A percentile compares a stretch with the other conserved stretches of the same genome.
Conservation (phyloP, 2,329 filamentous ascomycete species). For the Aquanectria penicillioides region DNA sequence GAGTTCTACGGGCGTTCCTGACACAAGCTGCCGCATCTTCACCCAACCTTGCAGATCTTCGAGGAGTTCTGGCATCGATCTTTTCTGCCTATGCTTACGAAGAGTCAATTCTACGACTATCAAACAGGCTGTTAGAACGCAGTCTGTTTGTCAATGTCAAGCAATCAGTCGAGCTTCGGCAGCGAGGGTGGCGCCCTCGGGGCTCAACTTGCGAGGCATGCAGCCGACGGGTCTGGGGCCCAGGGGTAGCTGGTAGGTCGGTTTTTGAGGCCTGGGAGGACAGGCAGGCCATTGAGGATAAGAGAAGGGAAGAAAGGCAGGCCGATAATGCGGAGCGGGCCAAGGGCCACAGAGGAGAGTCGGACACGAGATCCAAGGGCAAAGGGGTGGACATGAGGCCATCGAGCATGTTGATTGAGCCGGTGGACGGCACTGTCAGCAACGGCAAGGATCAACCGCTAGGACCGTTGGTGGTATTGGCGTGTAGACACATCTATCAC, state of each 20-base stretch:
- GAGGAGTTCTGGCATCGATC: slow-evolving; percentile 85
- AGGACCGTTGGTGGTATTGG: slow-evolving; percentile 73
- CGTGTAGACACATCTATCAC: slow-evolving; percentile 78
- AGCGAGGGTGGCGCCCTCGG: slow-evolving; percentile 88
- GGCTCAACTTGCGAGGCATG: slow-evolving; percentile 91
- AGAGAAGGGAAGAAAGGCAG: slow-evolving; percentile 56
- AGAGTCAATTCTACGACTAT: slow-evolving; percentile 85
- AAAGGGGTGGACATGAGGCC: slow-evolving; percentile 54
- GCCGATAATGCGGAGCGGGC: slow-evolving; percentile 48
- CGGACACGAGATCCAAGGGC: slow-evolving; percentile 54
- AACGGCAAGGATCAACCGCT: slow-evolving; percentile 59
- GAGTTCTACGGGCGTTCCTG: slow-evolving; percentile 88
- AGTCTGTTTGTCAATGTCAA: slow-evolving; percentile 88
- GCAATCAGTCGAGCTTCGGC: slow-evolving; percentile 77
- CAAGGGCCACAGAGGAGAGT: slow-evolving; percentile 48
- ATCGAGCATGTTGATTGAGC: slow-evolving; percentile 52
- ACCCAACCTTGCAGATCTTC: slow-evolving; percentile 86
- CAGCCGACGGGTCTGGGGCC: slow-evolving; percentile 85
- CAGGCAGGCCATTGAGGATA: slow-evolving; percentile 60
- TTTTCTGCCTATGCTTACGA: slow-evolving; percentile 97
- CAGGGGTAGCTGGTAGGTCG: slow-evolving; percentile 75
- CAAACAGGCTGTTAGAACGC: slow-evolving; percentile 86
- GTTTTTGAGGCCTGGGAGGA: slow-evolving; percentile 87
- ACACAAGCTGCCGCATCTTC: slow-evolving; percentile 82
- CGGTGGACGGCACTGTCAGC: slow-evolving; percentile 31